Base-by-base conservation (phyloP, 352 stramenopile species). In the Globisporangium lucens region DNA sequence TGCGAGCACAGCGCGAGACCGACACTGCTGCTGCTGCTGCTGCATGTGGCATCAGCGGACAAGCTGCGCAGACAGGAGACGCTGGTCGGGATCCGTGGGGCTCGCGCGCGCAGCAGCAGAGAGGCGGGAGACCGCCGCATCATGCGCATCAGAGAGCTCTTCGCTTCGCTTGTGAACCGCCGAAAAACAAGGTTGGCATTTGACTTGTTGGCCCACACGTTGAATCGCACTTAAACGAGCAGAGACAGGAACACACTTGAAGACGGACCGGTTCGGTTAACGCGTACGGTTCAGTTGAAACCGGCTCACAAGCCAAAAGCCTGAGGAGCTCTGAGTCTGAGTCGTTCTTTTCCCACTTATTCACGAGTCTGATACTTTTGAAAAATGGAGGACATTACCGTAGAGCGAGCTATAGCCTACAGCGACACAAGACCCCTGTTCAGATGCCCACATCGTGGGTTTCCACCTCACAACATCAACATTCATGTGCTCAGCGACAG, bases 101-200 rank as follows among this genome's bases (percentile, higher is more conserved):
- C 27, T 29, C 41, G 59, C 24, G 47, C 59, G 27, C 59, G 38
- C 29, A 27, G 36, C 59, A 53, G 59, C n/a, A 47, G 41, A 10
- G 56, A 8, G 15, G 59, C 17, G 15, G 59, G 41, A 56, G 41
- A 27, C 5, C 59, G 41, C 43, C 43, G 43, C 43, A 65, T 56
- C 38, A 49, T 49, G 41, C 41, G 41, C 41, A 49, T 49, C 41
- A 22, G 41, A 3, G 41, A 49, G 41, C 41, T 49, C 13, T n/a
- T 49, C 41, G 15, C 13, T n/a, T 49, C 41, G 15, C 41, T 22
- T 49, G 41, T 49, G 38, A 4, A 46, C 38, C 4, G 38, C 38
- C 13, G 38, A 46, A 46, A 46, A 46, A 20, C 38, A 33, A 33
- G 30, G 30, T 33, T 33, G 30, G 30, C 2, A 5, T 33, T 33